Base-by-base conservation (phyloP, 192 early-diverging fungal genomes). In the Mortierella antarctica region DNA sequence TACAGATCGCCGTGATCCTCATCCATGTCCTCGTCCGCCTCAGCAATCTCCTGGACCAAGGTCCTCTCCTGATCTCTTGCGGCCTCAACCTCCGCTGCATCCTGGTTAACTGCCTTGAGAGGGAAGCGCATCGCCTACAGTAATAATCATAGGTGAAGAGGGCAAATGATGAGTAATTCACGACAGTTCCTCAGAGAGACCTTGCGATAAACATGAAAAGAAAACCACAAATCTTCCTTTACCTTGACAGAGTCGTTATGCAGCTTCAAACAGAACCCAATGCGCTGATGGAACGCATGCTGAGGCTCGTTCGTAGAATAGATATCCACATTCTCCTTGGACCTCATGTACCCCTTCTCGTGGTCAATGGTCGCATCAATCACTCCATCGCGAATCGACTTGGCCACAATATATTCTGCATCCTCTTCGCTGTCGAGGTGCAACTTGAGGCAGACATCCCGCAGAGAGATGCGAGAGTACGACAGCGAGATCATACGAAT, bases 381-480 rank as follows among this genome's bases (percentile, higher is more conserved):
- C 17, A 99, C 97, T 60, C 97, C 98, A 73, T 99, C 98, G 58
- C 96, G 91, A 68, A 99, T 97, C 21, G 98, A 94, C 87, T 99
- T 99, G 23, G 95, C 95, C 2, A 99, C 97, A 83, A 99, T 98
- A 86, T 96, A 99, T 83, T 99, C 96, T 40, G 97, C 98, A 74
- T 99, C 97, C 75, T 99, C 97, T 82, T 99, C 98, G 76, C 94
- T 95, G 81, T 99, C 97, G 82, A 99, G 80, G 69, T 98, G 96
- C 59, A 99, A 88, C 86, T 98, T 97, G 62, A 97, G 83, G 84
- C 98, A 99, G 55, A 99, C 96, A 78, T 99, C 98, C 13, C 94
- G 86, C 60, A 99, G 86, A 45, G 96, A 95, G 58, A 99, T 99
- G 41, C 94, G 91, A n/a, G 96, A 96, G 82, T 99, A 99, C 1